Evolutionary conservation across 345 rosid species (phyloP), one percentile per base, ranked within the genome.

Genomic region (Erucastrum elatum): DNA sequence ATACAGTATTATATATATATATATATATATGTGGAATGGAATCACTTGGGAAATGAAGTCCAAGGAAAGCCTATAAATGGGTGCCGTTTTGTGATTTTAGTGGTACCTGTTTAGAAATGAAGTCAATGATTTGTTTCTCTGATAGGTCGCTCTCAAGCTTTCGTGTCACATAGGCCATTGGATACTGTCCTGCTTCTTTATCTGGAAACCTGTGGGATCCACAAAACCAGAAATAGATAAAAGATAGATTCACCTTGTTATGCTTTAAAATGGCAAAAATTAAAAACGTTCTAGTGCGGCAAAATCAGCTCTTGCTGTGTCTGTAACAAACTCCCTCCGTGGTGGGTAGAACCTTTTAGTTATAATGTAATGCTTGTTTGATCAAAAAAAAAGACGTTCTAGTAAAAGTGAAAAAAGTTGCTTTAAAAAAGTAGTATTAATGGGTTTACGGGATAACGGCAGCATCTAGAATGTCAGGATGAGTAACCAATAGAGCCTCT

Each of bases 121-220:
- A 94, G 37, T 89, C 92, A 85, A 89, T 86, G 4, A 90, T 82
- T 58, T 30, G 79, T 4, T 13, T 76, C 68, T 83, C 90, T 0
- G 87, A 80, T 25, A 90, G 44, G 66, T 56, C 33, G 44, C 87
- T 82, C 58, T 86, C 85, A 1, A 82, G 27, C 70, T 85, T 86
- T 69, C 93, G 82, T 15, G 86, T 92, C 7, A 94, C 88, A 29
- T 88, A 94, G 9, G 94, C 94, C 92, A 94, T 89, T 2, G 97
- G 97, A 74, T 53, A 85, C 65, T 94, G 93, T 59, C 96, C 98
- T 3, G 81, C 93, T 66, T 87, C 91, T 78, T 80, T 83, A 62
- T 92, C 93, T 88, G 62, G 62, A 21, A 56, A 56, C 12, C 62
- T 56, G 7, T 55, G 27, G 1, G 27, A 2, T 55, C 5, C 17